These are phyloP conservation scores for Saturnispora hagleri DNA, from an alignment of 805 yeast species.

Conservation along the genomic window DNA sequence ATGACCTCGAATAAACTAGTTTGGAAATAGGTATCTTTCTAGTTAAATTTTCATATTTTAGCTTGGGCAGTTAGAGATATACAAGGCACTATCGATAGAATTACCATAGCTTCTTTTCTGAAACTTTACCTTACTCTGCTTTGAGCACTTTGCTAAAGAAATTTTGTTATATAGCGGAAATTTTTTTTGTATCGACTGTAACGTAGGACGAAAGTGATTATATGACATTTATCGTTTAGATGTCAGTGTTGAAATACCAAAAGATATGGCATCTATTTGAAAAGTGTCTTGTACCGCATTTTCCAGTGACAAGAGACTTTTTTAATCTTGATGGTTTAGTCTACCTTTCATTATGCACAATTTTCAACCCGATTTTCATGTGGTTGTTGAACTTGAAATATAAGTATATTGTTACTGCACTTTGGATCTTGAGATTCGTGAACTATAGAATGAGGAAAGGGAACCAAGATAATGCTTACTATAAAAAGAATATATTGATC, in stretches of 20 bases:
- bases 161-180: not conserved
- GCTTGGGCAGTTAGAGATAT: not conserved
- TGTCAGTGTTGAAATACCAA: not conserved
- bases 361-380: slow-evolving; percentile 11
- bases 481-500: not conserved
- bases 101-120: not conserved
- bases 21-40: not conserved
- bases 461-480: not conserved
- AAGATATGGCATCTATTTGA: not conserved
- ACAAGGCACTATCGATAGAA: no score
- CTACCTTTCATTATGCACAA: slow-evolving; percentile 4
- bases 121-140: not conserved
- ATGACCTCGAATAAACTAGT: not conserved
- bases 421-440: slow-evolving; percentile 18
- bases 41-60: not conserved
- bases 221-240: not conserved
- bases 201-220: not conserved
- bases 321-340: slow-evolving; percentile 12
- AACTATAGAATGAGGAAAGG: slow-evolving; percentile 9
- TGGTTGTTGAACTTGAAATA: slow-evolving; percentile 6
- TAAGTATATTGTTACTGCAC: slow-evolving; percentile 4
- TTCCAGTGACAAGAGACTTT: slow-evolving; percentile 1
- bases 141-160: not conserved
- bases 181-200: not conserved
- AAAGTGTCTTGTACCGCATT: slow-evolving; percentile 2